Evolutionary conservation across 345 rosid genomes (phyloP).

Genomic region (Aquilaria sinensis): DNA sequence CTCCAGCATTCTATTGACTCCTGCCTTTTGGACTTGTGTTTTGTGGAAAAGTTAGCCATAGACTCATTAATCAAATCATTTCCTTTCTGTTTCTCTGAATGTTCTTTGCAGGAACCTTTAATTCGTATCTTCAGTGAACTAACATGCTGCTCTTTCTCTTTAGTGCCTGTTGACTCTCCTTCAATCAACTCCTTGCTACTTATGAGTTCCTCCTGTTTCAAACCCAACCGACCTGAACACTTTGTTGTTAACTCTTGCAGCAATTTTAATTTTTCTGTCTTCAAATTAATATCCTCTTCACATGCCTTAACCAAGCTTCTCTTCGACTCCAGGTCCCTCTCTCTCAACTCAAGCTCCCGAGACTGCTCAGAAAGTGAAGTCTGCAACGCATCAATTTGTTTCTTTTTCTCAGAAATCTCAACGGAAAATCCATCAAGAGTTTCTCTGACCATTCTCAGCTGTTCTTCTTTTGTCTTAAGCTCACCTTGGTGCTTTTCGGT

Average conservation of each 20-base stretch:
- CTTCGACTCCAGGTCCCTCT: not conserved
- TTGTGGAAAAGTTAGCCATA: slow-evolving; percentile 8
- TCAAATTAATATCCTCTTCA: slow-evolving; percentile 18
- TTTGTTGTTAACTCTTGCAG: not conserved
- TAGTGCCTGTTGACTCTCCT: not conserved
- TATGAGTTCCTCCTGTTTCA: slow-evolving; percentile 1
- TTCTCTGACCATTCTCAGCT: slow-evolving; percentile 3
- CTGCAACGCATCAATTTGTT: slow-evolving; percentile 1
- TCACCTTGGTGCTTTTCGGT: not conserved
- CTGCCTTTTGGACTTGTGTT: slow-evolving; percentile 14
- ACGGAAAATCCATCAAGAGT: slow-evolving; percentile 1
- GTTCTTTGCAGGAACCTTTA: slow-evolving; percentile 10
- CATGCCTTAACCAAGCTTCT: slow-evolving; percentile 13
- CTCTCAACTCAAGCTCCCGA: not conserved
- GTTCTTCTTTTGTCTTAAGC: slow-evolving; percentile 3
- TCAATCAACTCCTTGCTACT: slow-evolving; percentile 2
- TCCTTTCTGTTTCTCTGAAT: slow-evolving; percentile 19
- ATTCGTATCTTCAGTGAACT: slow-evolving; percentile 2
- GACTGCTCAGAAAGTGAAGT: slow-evolving; percentile 2
- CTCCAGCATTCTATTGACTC: slow-evolving; percentile 8
- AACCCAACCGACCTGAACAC: slow-evolving; percentile 1
- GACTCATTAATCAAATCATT: slow-evolving; percentile 17
- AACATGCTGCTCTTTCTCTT: not conserved
- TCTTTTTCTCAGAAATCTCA: slow-evolving; percentile 8
- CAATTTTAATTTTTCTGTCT: slow-evolving; percentile 13